These are phyloP conservation scores for Yamadazyma aaseri DNA, from an alignment of 1,139 yeast species.

Conservation along the genomic window DNA sequence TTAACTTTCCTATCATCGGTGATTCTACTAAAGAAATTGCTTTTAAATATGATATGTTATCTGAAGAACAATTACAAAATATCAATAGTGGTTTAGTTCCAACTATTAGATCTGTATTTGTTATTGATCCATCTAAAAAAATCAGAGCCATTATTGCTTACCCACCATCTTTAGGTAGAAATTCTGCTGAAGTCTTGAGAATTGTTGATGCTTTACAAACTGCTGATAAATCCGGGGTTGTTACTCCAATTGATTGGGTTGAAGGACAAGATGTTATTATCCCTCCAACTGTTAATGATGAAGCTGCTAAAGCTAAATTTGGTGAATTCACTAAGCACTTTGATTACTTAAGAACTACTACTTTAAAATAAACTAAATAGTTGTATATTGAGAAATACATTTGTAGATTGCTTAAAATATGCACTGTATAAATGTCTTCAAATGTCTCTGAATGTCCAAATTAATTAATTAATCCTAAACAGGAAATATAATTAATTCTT, in stretches of 20 bases:
- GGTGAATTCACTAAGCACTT: slow-evolving; percentile 79
- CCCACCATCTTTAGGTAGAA: slow-evolving; percentile 87
- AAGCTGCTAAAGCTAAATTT: slow-evolving; percentile 74
- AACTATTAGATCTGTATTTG: slow-evolving; percentile 79
- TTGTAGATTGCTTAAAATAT: background rate
- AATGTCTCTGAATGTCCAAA: too few relatives aligned
- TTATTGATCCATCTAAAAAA: slow-evolving; percentile 77
- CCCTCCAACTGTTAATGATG: slow-evolving; percentile 69
- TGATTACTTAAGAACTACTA: slow-evolving; percentile 76
- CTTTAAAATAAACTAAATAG: slow-evolving; percentile 6
- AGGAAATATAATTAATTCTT: slow-evolving; percentile 21
- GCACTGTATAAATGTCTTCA: too few relatives aligned
- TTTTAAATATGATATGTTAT: slow-evolving; percentile 68
- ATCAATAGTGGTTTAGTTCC: slow-evolving; percentile 61
- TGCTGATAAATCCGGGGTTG: slow-evolving; percentile 67
- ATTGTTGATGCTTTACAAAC: slow-evolving; percentile 78
- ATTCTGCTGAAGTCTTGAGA: slow-evolving; percentile 83
- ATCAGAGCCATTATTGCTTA: slow-evolving; percentile 71
- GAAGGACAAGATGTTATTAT: slow-evolving; percentile 86
- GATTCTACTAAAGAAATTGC: slow-evolving; percentile 74
- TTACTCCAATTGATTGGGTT: slow-evolving; percentile 86
- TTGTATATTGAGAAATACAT: background rate
- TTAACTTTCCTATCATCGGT: slow-evolving; percentile 78
- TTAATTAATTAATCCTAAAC: slow-evolving; percentile 10
- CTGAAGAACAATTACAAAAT: slow-evolving; percentile 52